Evolutionary conservation across 2,329 filamentous ascomycete genomes (phyloP), one percentile per base, ranked within the genome.

Genomic region (Pochonia chlamydosporia): DNA sequence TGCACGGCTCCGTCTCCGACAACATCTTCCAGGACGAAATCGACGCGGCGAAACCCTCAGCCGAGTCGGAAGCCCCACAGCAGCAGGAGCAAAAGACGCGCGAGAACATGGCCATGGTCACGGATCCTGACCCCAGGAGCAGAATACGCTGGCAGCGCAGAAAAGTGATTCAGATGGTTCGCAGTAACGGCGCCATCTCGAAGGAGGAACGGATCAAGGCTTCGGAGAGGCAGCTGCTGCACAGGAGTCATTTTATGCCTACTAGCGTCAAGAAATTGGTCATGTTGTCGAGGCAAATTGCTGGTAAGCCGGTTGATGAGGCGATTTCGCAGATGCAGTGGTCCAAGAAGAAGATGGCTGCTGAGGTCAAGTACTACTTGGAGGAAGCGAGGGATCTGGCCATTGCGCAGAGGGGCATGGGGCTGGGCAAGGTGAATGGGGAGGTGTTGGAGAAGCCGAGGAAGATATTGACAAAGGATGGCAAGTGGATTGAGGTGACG

Each of bases 311-410:
- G n/a, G 75, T 99, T 51, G 89, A 95, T 49, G 91, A 99, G 30
- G 93, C 93, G 13, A 88, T 97, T 55, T 71, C 87, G 46, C 93
- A 99, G 75, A 96, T 99, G 89, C 81, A 85, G 47, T 97, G 92
- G 72, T 92, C 85, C 66, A 89, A 89, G 74, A 99, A 99, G 80
- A 92, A 90, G 72, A 87, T 86, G 53, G 88, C 92, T 6, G 74
- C 80, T 55, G 89, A 96, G 60, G 81, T 97, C 24, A 73, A 79
- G 56, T 84, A 82, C 61, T 87, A 93, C 61, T 73, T 99, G 16
- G 81, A 93, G 61, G 78, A 87, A 58, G 91, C 92, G 2, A 81
- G 85, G 49, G 88, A 96, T 61, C 73, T 85, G 59, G 93, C 93
- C 30, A 74, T 96, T 54, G 87, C 87, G 14, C 78, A 78, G 57